Base-by-base conservation (phyloP, 352 stramenopile species). In the Globisporangium alternatum region DNA sequence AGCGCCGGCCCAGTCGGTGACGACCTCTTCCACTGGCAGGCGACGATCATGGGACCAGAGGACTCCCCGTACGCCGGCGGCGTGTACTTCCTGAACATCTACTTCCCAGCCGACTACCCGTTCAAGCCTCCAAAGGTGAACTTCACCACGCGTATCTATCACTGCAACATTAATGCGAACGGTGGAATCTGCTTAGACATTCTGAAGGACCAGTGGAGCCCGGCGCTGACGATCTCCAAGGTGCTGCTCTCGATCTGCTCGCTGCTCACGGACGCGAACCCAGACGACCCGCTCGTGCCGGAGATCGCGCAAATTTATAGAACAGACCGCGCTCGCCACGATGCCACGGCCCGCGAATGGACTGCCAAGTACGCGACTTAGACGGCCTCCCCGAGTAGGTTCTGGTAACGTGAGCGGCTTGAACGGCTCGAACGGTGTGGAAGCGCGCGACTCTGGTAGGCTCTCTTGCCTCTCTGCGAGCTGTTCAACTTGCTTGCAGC, bases 101-200 rank as follows among this genome's bases (percentile, higher is more conserved):
- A 99, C 81, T 99, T 99, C 78, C 96, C 97, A 56, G 96, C 96
- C 43, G 97, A 99, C 77, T 99, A 99, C 86, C 98, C 98, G 49
- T 99, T 99, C 83, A 99, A 99, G 88, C 96, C 97, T 33, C 97
- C 97, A 61, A 98, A 96, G 68, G 96, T 99, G 49, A 98, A 98
- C 79, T 99, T 99, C 80, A 99, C 94, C 62, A 99, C 98, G 68
- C 96, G 96, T 78, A 99, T 99, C 67, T 99, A 99, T 77, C 98
- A 99, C 80, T 99, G 96, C 83, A 99, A 99, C 95, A 99, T 99
- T 78, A 99, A 99, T 78, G 97, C 94, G 52, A 99, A 99, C 83
- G 98, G 98, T 70, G 97, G 97, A 57, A 99, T 99, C 70, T 99
- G 98, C 83, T 89, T 99, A 83, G 98, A 99, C 75, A 99, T 99